phyloP scores from a whole-genome alignment of 2,329 filamentous ascomycete genomes.

The Aspergillus pseudonomiae region DNA sequence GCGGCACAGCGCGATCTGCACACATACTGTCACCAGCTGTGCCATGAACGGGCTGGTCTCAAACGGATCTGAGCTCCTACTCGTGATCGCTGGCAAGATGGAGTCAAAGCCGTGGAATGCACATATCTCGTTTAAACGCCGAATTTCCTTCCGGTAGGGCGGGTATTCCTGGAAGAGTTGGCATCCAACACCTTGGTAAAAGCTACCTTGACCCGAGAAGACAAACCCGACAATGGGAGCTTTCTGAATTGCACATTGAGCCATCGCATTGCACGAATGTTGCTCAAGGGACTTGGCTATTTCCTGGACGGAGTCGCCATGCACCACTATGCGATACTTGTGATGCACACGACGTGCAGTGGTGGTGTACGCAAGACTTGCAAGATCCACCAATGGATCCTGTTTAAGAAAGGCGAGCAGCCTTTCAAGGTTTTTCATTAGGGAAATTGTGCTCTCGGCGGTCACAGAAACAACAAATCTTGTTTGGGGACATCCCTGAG shows the following conservation, averaged over 20 bases:
- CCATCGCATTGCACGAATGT: constrained; percentile 43
- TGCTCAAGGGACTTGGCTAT: constrained; percentile 53
- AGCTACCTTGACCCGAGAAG: constrained; percentile 40
- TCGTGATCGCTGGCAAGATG: constrained; percentile 23
- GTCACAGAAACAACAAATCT: constrained; percentile 59
- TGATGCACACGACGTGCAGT: constrained; percentile 56
- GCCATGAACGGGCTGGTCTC: constrained; percentile 20
- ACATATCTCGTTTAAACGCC: constrained; percentile 26
- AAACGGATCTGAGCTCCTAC: neutral
- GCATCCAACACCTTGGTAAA: constrained; percentile 28
- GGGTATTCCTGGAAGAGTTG: constrained; percentile 33
- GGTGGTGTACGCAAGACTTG: constrained; percentile 64
- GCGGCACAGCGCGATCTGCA: constrained; percentile 45
- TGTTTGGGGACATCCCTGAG: constrained; percentile 47
- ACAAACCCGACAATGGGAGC: constrained; percentile 35
- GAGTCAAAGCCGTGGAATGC: constrained; percentile 29
- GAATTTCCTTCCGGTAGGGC: constrained; percentile 27
- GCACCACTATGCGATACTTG: constrained; percentile 14
- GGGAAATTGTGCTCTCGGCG: constrained; percentile 53
- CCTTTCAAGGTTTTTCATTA: constrained; percentile 56
- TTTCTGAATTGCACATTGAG: neutral
- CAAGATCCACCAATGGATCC: neutral
- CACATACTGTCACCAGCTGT: constrained; percentile 42
- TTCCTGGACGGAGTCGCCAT: neutral
- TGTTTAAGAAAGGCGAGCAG: constrained; percentile 49